Base-by-base conservation (phyloP, 129 eudicot genomes). In the Glebionis coronaria region DNA sequence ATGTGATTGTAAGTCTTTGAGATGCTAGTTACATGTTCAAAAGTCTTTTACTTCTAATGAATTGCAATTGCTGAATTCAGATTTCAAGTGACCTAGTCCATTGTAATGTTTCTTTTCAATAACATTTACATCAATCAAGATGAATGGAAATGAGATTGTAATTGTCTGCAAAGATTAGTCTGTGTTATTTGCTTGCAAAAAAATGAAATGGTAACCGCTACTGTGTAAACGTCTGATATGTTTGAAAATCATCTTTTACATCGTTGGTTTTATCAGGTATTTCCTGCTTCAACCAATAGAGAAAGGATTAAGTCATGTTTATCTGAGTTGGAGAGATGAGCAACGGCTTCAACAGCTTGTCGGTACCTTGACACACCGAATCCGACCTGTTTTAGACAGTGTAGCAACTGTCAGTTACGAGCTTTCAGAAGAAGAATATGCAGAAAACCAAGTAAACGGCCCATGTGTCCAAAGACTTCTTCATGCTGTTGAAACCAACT, bases 391-490 rank as follows among this genome's bases (percentile, higher is more conserved):
- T 12, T 67, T 91, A 28, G 97, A 91, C 65, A 75, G 45, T 62
- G 97, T 91, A 19, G 96, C 96, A 50, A 79, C 83, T 42, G 90
- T 91, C 63, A 79, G 88, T 49, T 91, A 88, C 6, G 97, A 91
- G 82, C 86, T 91, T 2, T 91, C 97, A 2, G 97, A 91, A 63
- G 79, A 85, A 5, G 96, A 85, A 64, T 91, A 91, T 59, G 96
- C 96, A 23, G 97, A 91, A 55, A 91, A 91, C 23, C 96, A 91
- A 64, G 85, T 91, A n/a, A 91, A 91, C 15, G 97, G 88, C 71
- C 94, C 97, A 14, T 91, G 97, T 96, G 96, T 91, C 25, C 97
- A 91, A 73, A 77, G 90, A 59, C 97, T 91, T 68, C 94, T 88
- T 59, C 97, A 85, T 72, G 79, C 88, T 38, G 94, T 91, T 4